Base-by-base conservation (phyloP, 2,329 filamentous ascomycete species). In the Penicillium sp. region DNA sequence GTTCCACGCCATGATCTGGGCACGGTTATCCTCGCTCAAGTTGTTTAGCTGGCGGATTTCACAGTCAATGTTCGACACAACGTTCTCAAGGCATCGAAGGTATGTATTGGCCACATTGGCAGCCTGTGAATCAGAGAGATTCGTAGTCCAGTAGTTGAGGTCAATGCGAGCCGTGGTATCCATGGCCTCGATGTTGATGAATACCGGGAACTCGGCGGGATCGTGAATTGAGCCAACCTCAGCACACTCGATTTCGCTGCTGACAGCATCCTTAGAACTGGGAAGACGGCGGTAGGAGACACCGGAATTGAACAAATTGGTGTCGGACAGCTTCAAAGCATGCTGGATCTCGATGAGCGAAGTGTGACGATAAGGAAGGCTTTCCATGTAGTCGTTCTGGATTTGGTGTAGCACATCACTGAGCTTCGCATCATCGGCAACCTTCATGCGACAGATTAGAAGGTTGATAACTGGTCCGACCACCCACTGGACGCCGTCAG, bases 381-480 rank as follows among this genome's bases (percentile, higher is more conserved):
- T 69, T 17, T 75, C 67, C 59, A 75, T 66, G 39, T 75, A 75
- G 40, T 76, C 72, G 42, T 69, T 63, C 54, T 76, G 74, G 3
- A 76, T 66, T 26, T 66, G 57, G 26, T 68, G 59, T 12, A 77
- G 49, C 5, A 74, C 54, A 19, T 71, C 65, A 7, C 64, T 58
- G 2, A 76, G 64, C 21, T 58, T 48, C 0, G 62, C 59, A 1
- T 64, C 48, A 10, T 63, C 55, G 0, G 64, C 54, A 12, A 75
- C 53, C 28, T 65, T 64, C 42, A 75, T 70, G 1, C 72, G 67
- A 37, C 72, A 75, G 1, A 72, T 65, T 24, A 75, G 62, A 4
- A 73, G 70, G 39, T 75, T 75, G 45, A 75, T 74, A 6, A 75
- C 61, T 1, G 73, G 73, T 0, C 74, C 74, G n/a, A 75, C 64